Evolutionary conservation across 176 grass and related monocot genomes (phyloP).

Genomic region (bread wheat (Triticum aestivum)): DNA sequence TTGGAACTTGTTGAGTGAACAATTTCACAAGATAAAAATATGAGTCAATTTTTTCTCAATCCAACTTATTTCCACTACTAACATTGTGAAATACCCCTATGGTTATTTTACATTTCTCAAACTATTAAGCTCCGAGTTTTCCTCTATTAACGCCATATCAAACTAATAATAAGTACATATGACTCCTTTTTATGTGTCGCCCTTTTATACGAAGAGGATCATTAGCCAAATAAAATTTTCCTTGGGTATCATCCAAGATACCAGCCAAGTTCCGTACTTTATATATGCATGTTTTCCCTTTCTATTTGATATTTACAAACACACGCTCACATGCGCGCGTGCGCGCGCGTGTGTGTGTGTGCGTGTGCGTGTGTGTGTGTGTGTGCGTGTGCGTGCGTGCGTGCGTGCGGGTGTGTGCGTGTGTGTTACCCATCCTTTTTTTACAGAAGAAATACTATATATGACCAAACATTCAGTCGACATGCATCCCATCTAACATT

Average conservation of each 20-base stretch:
- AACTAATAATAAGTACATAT: neutral
- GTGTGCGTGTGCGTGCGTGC: no score
- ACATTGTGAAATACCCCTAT: neutral
- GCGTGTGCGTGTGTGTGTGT: no score
- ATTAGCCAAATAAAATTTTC: neutral
- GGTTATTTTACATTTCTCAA: neutral
- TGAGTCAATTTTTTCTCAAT: neutral
- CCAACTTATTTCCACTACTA: neutral
- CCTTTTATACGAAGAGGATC: neutral
- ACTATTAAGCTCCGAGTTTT: neutral
- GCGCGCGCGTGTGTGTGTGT: no score
- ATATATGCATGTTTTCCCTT: neutral
- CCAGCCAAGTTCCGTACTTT: neutral
- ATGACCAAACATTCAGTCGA: no score
- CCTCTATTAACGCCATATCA: neutral
- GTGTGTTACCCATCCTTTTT: no score
- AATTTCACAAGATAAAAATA: neutral
- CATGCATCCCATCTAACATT: no score
- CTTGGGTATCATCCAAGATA: neutral
- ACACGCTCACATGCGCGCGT: no score
- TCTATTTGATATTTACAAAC: neutral
- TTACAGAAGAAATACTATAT: no score
- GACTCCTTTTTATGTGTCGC: neutral
- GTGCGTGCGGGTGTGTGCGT: no score
- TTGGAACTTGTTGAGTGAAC: no score